Base-by-base conservation (phyloP, 768 basidiomycete genomes). In the Naganishia onofrii region DNA sequence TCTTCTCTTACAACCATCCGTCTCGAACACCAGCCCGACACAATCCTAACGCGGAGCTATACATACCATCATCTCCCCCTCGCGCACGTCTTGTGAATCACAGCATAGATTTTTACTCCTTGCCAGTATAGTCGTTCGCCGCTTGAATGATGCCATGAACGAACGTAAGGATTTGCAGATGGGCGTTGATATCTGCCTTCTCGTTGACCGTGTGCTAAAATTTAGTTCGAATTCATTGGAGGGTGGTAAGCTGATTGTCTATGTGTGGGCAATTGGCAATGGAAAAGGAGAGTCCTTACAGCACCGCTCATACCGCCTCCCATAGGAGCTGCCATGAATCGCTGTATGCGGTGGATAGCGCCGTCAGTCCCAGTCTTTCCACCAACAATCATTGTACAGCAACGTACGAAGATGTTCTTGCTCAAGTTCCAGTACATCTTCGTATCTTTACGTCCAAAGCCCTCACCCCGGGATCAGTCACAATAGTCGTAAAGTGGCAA, bases 171-270 rank as follows among this genome's bases (percentile, higher is more conserved):
- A 81, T 77, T 9, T 65, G 57, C 31, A 74, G 56, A 51, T 79
- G 78, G 0, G 69, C 73, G 13, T 75, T 75, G 67, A 81, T 79
- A 6, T 70, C 57, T 4, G 74, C 73, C n/a, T 72, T 72, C 66
- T 81, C 80, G 56, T 81, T 74, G 57, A 81, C 80, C 44, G 80
- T 81, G 67, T 81, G 80, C 76, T 78, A 51, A n/a, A n/a, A n/a
- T n/a, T n/a, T n/a, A n/a, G n/a, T n/a, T 51, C 51, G 52, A 36
- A 36, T 36, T 51, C 38, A 44, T 26, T 4, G 29, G 28, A 29
- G 31, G 34, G 19, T 7, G n/a, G 42, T n/a, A 36, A 36, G 64
- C 28, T 12, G 51, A 46, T 29, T 34, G 42, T 9, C 31, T 15
- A 56, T n/a, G 23, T 6, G 55, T 2, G 17, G 3, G 51, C 21